Base-by-base conservation (phyloP, 2,329 filamentous ascomycete genomes). In the Bertia moriformis region DNA sequence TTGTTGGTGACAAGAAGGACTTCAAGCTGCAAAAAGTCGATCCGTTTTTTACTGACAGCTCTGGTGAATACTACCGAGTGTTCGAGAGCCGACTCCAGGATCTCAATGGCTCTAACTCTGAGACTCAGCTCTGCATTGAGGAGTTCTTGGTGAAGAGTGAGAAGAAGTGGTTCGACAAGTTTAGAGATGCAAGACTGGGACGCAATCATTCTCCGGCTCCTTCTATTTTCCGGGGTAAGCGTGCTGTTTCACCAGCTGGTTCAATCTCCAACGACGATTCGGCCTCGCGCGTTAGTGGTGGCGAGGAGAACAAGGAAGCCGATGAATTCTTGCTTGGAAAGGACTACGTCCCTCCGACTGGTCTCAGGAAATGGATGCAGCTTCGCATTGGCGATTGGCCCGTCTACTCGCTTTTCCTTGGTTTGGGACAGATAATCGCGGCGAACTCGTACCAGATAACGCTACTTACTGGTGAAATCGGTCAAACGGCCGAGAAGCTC, bases 381-480 rank as follows among this genome's bases (percentile, higher is more conserved):
- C 58, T 66, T 41, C 69, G 71, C 24, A 53, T 78, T 40, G 69
- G 69, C n/a, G 71, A 77, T 47, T 79, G 74, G 73, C 75, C 74
- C 0, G 50, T 78, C 4, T 79, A 79, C 51, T 67, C 71, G 3
- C 63, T 78, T 43, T 61, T 79, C 37, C 63, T 79, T 14, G 72
- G 72, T 5, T 60, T 77, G 24, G 70, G 71, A 17, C 74, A 79
- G 48, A 71, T 79, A 43, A 69, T 79, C 38, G 71, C 75, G 1
- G 71, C 73, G 41, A 79, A 78, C 53, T 78, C 73, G 0, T 79
- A 79, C 54, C 77, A 81, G 49, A 73, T 81, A 49, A 78, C 74
- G 0, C 62, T 82, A n/a, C 62, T 82, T 15, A 75, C 73, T 0
- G 77, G 76, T 14, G 67, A 75, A 46, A 62, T 73, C 15, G 74